These are phyloP conservation scores for Tulasnella sp. DNA, from an alignment of 768 basidiomycete species.

Conservation along the genomic window DNA sequence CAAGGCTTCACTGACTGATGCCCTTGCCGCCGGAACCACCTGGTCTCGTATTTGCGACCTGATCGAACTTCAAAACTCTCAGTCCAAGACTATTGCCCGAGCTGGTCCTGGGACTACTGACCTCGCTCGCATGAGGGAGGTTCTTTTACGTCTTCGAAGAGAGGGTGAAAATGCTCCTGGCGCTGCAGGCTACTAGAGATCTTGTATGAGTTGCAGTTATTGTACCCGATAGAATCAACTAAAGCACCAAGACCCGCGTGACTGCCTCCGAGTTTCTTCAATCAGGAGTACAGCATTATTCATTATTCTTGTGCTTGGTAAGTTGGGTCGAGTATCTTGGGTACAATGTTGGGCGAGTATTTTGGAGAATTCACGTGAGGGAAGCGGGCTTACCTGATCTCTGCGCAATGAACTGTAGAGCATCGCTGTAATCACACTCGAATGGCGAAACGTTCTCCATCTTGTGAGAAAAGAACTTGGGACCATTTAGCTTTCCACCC, in stretches of 20 bases:
- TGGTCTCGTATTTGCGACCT: slow-evolving; percentile 89
- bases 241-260: neutral
- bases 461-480: neutral
- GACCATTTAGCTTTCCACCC: neutral
- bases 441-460: neutral
- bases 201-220: neutral
- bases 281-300: neutral
- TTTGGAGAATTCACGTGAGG: neutral
- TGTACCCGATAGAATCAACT: neutral
- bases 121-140: slow-evolving; percentile 83
- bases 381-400: neutral
- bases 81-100: slow-evolving; percentile 90
- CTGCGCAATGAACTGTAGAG: neutral
- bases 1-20: slow-evolving; percentile 58
- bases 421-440: neutral
- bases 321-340: neutral
- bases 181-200: slow-evolving; percentile 75
- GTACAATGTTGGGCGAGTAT: neutral
- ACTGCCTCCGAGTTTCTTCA: neutral
- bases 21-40: slow-evolving; percentile 81
- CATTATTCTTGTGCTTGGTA: neutral
- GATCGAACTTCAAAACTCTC: slow-evolving; percentile 88
- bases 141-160: slow-evolving; percentile 76
- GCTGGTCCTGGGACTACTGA: slow-evolving; percentile 85
- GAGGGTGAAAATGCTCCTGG: slow-evolving; percentile 90